These are phyloP conservation scores for Solanum virginianum DNA, from an alignment of 257 asterid genomes.

Conservation along the genomic window DNA sequence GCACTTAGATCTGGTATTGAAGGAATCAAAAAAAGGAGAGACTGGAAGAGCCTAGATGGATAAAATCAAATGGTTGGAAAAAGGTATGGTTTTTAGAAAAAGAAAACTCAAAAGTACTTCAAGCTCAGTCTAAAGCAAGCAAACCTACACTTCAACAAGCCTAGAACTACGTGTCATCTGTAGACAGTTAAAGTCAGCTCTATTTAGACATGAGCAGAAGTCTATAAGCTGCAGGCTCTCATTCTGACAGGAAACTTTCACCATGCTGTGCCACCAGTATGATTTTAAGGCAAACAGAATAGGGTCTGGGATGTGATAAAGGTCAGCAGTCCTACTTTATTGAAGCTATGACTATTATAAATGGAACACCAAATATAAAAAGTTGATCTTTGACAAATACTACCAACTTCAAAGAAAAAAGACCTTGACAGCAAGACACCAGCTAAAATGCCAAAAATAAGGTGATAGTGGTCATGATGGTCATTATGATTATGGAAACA, in stretches of 20 bases:
- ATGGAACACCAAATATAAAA: neutral
- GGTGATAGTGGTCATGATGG: neutral
- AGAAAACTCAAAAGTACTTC: neutral
- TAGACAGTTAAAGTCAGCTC: neutral
- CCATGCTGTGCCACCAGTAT: neutral
- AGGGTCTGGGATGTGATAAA: neutral
- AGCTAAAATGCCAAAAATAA: neutral
- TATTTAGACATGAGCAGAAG: neutral
- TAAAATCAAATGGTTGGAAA: neutral
- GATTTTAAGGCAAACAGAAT: neutral
- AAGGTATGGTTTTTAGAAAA: neutral
- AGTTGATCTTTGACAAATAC: neutral
- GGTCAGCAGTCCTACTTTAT: neutral
- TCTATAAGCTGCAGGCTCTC: neutral
- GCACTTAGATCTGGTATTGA: neutral
- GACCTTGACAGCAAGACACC: neutral
- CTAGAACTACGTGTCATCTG: neutral
- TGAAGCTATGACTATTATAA: neutral
- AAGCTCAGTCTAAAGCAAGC: neutral
- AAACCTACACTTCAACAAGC: neutral
- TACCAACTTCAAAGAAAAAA: neutral
- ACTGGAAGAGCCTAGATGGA: neutral
- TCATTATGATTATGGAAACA: neutral
- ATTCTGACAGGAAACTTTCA: neutral
- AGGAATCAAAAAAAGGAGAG: neutral